Base-by-base conservation (phyloP, 1,284 basidiomycete species). In the Anthracocystis setariae region DNA sequence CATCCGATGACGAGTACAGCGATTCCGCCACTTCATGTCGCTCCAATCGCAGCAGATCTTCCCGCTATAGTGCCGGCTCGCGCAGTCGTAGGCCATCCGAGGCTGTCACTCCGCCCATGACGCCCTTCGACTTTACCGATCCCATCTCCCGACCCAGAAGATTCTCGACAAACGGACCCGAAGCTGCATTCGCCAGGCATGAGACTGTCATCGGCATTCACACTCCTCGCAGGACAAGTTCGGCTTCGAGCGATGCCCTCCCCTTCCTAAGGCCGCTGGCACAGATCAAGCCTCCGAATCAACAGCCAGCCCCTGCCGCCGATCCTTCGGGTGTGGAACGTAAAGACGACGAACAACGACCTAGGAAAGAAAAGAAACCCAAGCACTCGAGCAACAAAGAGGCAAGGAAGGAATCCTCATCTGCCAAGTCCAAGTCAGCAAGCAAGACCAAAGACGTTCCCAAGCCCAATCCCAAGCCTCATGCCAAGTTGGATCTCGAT, bases 191-290 rank as follows among this genome's bases (percentile, higher is more conserved):
- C 38, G 51, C 62, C 18, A 47, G 77, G 23, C 77, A 79, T 47
- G 75, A 77, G 60, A 79, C 77, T 1, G 77, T 79, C 38, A 79
- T 79, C 21, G 77, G 77, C 12, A 73, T 79, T 37, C 77, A 79
- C 40, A 79, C 77, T 3, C 77, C 77, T 29, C 29, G 29, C 7
- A 55, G 75, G 18, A 49, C 76, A 18, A 53, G 66, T 2, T 73
- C 73, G 5, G 58, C 70, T 2, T 62, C 72, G 10, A 53, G 64
- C 8, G 68, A 71, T 37, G 33, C 50, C 0, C 23, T 58, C 3
- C 63, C 68, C 0, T 55, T 54, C 35, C 27, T 71, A 7, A 49
- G 68, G 8, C 76, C 76, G 0, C 56, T 79, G 1, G 68, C 70
- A 15, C 77, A 79, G 48, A 79, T 79, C 43, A 40, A 51, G 4